phyloP scores from a whole-genome alignment of 352 stramenopile genomes.

The Phytophthora lateralis region DNA sequence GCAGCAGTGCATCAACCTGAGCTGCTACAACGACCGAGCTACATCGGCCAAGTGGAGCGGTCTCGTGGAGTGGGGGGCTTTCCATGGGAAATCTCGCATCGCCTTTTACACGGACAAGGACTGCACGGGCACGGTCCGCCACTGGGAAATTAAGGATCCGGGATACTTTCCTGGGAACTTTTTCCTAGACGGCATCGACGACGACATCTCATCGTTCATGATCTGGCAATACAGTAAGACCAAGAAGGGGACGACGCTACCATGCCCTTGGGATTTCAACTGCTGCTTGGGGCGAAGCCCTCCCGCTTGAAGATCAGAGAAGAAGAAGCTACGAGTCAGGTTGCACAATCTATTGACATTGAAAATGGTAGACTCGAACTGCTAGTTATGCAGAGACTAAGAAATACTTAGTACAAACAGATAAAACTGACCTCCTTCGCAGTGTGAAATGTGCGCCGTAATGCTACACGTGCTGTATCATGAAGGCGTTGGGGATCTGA shows the following conservation, averaged over 20 bases:
- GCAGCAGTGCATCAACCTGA: slow-evolving; percentile 35
- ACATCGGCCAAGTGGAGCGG: slow-evolving; percentile 28
- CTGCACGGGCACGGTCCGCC: slow-evolving; percentile 20
- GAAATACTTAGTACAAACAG: too few species aligned
- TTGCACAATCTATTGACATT: too few species aligned
- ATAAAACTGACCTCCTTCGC: too few species aligned
- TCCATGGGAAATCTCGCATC: slow-evolving; percentile 23
- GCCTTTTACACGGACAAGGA: slow-evolving; percentile 35
- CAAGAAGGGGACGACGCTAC: slow-evolving; percentile 13
- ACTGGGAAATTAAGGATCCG: slow-evolving; percentile 27
- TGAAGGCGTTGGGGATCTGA: too few species aligned
- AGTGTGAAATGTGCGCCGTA: too few species aligned
- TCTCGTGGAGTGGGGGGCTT: slow-evolving; percentile 18
- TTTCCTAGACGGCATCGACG: slow-evolving; percentile 29
- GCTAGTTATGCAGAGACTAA: too few species aligned
- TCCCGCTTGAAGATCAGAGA: too few species aligned
- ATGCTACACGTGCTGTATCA: too few species aligned
- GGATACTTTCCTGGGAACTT: slow-evolving; percentile 27
- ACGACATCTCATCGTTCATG: slow-evolving; percentile 38
- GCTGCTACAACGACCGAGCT: slow-evolving; percentile 37
- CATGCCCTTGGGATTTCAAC: slow-evolving; percentile 31
- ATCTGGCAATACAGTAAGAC: slow-evolving; percentile 33
- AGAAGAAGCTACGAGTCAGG: too few species aligned
- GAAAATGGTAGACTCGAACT: too few species aligned
- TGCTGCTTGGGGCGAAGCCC: slow-evolving; percentile 12